Evolutionary conservation across 169 alveolate species (phyloP), one percentile per base, ranked within the genome.

Genomic region (Babesia gibsoni): DNA sequence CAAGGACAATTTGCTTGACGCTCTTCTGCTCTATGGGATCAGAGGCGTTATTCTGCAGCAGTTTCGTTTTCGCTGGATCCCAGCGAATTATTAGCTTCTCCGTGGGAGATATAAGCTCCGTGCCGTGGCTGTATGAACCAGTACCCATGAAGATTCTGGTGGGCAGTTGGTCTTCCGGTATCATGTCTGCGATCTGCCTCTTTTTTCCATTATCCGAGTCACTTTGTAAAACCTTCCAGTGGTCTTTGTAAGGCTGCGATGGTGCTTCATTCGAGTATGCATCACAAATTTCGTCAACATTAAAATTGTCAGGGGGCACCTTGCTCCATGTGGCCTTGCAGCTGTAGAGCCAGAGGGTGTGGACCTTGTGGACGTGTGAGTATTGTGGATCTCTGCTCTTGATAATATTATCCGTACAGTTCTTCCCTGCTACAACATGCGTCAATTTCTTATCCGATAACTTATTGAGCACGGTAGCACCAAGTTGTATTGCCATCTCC

Each of bases 321-420:
- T 53, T 89, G 14, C 84, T 89, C 89, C 92, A 79, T 22, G 95
- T 90, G 20, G 95, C 95, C 59, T 89, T 91, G 87, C 97, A 93
- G 68, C 92, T 89, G 90, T 92, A 93, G 53, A 93, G 83, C 97
- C 97, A 93, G 43, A 91, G 79, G 18, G 96, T 90, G 72, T 93
- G 97, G 32, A 93, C 96, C 67, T 89, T 91, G 58, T 84, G 73
- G 20, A 88, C 67, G 58, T 88, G 93, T 25, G 80, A 72, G 64
- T 84, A 84, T 42, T 63, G 43, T 27, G 91, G 79, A 45, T 91
- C 87, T 57, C 84, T 90, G 23, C 92, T 89, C 57, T 91, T 88
- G 42, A 84, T 82, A 42, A 90, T 74, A 61, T 93, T 93, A 63
- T 91, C 95, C 12, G 97, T 93, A 68, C 93, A 91, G 75, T 90